A percentile compares a stretch with the other conserved stretches of the same genome.
These are phyloP conservation scores for Lactarius sp. DNA, from an alignment of 768 basidiomycete genomes.

Conservation along the genomic window DNA sequence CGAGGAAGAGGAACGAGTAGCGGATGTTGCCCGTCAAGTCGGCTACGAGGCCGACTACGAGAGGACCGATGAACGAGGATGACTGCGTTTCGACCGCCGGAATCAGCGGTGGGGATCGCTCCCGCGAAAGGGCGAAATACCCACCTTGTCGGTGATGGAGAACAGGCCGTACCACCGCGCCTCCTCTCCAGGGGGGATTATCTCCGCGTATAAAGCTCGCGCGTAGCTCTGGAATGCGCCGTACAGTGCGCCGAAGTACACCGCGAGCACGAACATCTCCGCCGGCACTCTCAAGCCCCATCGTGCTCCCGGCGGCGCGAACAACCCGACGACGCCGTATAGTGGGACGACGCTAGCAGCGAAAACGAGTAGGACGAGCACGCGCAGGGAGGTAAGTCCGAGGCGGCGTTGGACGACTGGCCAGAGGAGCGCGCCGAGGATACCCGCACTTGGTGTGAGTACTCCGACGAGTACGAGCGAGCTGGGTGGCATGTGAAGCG, in stretches of 20 bases:
- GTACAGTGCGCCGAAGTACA: conserved; percentile 74
- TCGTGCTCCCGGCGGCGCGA: conserved; percentile 42
- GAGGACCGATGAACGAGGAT: conserved; percentile 86
- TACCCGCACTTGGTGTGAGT: conserved; percentile 72
- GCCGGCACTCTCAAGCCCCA: conserved; percentile 71
- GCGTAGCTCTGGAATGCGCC: conserved; percentile 92
- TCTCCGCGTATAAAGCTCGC: conserved; percentile 77
- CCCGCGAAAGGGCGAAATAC: conserved; percentile 14
- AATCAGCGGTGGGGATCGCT: not conserved
- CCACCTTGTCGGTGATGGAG: conserved; percentile 85
- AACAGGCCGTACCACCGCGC: conserved; percentile 87
- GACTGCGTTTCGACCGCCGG: conserved; percentile 46
- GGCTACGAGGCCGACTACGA: conserved; percentile 82
- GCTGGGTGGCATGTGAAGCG: conserved; percentile 72
- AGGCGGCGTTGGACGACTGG: conserved; percentile 64
- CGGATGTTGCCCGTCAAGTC: conserved; percentile 90
- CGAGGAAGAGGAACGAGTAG: conserved; percentile 84
- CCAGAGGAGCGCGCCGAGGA: conserved; percentile 79
- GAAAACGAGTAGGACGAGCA: conserved; percentile 63
- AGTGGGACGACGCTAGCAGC: conserved; percentile 63
- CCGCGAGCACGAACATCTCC: conserved; percentile 82
- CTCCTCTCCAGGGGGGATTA: conserved; percentile 85
- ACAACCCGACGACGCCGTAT: conserved; percentile 81
- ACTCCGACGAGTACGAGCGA: conserved; percentile 76
- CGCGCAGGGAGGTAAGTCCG: conserved; percentile 59